Percentiles rank a stretch among this genome's conserved stretches.
These are phyloP conservation scores for Antarctomyces pellizariae DNA, from an alignment of 495 filamentous ascomycete genomes.

Conservation along the genomic window DNA sequence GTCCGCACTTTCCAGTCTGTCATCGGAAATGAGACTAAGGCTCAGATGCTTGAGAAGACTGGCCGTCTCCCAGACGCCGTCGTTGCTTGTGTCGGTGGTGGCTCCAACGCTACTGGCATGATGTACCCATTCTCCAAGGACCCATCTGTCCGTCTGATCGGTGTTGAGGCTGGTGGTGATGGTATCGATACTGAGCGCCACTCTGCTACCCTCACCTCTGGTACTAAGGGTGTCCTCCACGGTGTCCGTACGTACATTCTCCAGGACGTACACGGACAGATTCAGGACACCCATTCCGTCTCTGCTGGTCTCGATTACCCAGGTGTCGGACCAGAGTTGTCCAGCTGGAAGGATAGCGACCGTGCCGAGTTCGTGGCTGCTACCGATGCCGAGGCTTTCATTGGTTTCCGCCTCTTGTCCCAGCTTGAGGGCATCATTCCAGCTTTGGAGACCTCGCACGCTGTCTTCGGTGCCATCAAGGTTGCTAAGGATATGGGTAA, in stretches of 20 bases:
- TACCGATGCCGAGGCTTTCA: conserved; percentile 76
- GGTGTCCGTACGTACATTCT: conserved; percentile 90
- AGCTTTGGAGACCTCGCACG: conserved; percentile 83
- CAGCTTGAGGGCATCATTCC: conserved; percentile 93
- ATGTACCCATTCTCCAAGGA: conserved; percentile 90
- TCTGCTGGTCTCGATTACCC: conserved; percentile 97
- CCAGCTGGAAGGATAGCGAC: conserved; percentile 71
- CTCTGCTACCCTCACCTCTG: conserved; percentile 68
- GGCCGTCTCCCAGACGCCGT: conserved; percentile 88
- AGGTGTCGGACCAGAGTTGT: conserved; percentile 82
- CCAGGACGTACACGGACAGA: conserved; percentile 80
- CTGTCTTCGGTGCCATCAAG: conserved; percentile 69
- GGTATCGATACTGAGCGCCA: conserved; percentile 77
- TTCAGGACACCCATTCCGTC: conserved; percentile 82
- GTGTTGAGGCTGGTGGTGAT: conserved; percentile 92
- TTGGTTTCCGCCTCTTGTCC: conserved; percentile 63
- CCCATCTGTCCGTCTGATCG: conserved; percentile 60
- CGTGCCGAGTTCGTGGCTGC: conserved; percentile 78
- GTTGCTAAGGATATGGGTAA: conserved; percentile 78
- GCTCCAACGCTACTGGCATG: conserved; percentile 80
- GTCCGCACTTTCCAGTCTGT: conserved; percentile 88
- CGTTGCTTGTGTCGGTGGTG: conserved; percentile 88
- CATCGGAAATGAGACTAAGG: conserved; percentile 79
- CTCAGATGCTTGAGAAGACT: conserved; percentile 43
- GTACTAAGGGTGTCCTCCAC: conserved; percentile 80